Percentiles rank a stretch among this genome's conserved stretches.
phyloP scores from a whole-genome alignment of 1,139 yeast species.

The Kazachstania sp. region DNA sequence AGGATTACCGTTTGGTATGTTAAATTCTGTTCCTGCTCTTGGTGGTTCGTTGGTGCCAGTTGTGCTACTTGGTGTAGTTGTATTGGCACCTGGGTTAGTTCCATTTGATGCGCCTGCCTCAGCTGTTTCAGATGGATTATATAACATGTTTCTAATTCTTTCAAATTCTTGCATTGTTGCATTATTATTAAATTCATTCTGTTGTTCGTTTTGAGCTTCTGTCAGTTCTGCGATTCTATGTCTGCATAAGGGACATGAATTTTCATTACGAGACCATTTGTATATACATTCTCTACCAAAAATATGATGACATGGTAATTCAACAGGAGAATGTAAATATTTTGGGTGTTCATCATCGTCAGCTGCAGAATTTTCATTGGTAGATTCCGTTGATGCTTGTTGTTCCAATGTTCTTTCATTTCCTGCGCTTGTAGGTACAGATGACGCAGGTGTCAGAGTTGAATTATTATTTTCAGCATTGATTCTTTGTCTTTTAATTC shows the following conservation, averaged over 20 bases:
- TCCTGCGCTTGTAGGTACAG: constrained; percentile 5
- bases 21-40: neutral
- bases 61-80: neutral
- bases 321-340: constrained; percentile 54
- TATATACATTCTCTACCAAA: constrained; percentile 68
- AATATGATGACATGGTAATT: constrained; percentile 72
- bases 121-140: constrained; percentile 10
- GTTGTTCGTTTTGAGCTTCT: constrained; percentile 4
- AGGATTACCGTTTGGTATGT: neutral
- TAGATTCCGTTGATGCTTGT: constrained; percentile 7
- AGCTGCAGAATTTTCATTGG: neutral
- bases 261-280: constrained; percentile 64
- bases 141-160: constrained; percentile 22
- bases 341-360: constrained; percentile 15
- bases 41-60: neutral
- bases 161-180: constrained; percentile 20
- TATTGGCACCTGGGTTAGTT: neutral
- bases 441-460: neutral
- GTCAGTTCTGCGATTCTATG: constrained; percentile 34
- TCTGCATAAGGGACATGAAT: constrained; percentile 79
- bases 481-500: constrained; percentile 13
- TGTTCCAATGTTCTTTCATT: constrained; percentile 1
- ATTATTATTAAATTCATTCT: constrained; percentile 5
- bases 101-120: neutral
- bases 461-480: neutral